Base-by-base conservation (phyloP, 768 basidiomycete genomes). In the Cyclocybe aegerita region DNA sequence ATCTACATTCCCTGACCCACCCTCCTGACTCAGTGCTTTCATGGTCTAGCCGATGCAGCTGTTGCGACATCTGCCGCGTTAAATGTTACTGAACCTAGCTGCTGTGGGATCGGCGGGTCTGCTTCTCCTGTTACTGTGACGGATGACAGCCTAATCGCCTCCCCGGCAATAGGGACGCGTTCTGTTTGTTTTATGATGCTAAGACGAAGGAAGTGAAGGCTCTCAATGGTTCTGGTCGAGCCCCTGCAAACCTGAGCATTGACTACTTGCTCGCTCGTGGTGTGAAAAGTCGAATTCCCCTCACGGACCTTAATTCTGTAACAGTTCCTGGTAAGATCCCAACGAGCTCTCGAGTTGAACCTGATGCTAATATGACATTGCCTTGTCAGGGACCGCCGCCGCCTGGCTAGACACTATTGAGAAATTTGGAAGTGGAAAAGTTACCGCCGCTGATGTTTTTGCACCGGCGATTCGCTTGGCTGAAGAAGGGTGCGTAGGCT, bases 341-440 rank as follows among this genome's bases (percentile, higher is more conserved):
- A 17, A 15, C 23, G n/a, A 32, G 11, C 43, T 12, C 10, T 3
- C n/a, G n/a, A 43, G 4, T 15, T 15, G 23, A 23, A 23, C 17
- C 45, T 34, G 4, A 31, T 2, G 15, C 37, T 34, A 32, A 11
- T 5, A 50, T 40, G 2, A 16, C 23, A 29, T 23, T 31, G 23
- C 23, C 23, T 23, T 33, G 30, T 59, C 62, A 81, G 94, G 96
- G 44, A 88, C 90, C n/a, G 91, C 95, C 3, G 90, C 93, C 32
- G 93, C 93, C 11, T 98, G 96, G 95, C 75, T 90, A 12, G 97
- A 98, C 66, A 90, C 93, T 0, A 76, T 98, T 32, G 81, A 90
- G 52, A 72, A 74, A 35, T 83, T 97, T 47, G 96, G 96, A 12
- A 90, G 84, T 54, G 88, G 91, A 8, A 83, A 80, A 10, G 62